Base-by-base conservation (phyloP, 2,329 filamentous ascomycete genomes). In the Diplocarpon mali region DNA sequence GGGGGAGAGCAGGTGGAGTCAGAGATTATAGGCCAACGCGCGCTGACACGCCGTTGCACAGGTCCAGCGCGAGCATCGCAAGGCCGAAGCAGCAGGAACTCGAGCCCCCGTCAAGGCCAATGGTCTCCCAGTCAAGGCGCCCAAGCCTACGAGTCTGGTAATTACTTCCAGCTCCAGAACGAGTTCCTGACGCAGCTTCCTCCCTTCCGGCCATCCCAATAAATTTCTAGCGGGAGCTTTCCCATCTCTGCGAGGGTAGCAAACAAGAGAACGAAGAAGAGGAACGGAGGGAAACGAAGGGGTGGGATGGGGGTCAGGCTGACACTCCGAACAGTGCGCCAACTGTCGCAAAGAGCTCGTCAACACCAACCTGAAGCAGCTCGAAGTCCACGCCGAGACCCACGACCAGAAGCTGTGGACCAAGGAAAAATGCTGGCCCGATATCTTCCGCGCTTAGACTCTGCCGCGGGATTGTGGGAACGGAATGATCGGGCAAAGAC, bases 361-460 rank as follows among this genome's bases (percentile, higher is more conserved):
- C 50, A 70, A 69, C 57, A 69, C 69, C 44, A 73, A 74, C 54
- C 62, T 66, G 42, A 64, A 66, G 35, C 70, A 73, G 57, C 64
- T 75, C 12, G 68, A 71, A 57, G 65, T 67, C n/a, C 72, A 76
- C 53, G 72, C 72, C 11, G 56, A 60, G 41, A 75, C 70, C 5
- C 72, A 76, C 54, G 64, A 69, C 50, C 61, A 66, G 20, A 68
- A 68, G 49, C 47, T 60, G 3, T 75, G 72, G 72, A 61, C 71
- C 0, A 75, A 74, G 65, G 71, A 75, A 65, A 75, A 75, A 65
- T 76, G 72, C 64, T 76, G 69, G 67, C 72, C 72, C 2, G 70
- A 69, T 41, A 47, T 51, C 27, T 48, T 50, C 37, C 47, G 30
- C 30, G 30, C 30, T 14, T 32, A 32, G 30, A 32, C 30, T 32